Base-by-base conservation (phyloP, 257 asterid genomes). In the Capsicum rhomboideum region DNA sequence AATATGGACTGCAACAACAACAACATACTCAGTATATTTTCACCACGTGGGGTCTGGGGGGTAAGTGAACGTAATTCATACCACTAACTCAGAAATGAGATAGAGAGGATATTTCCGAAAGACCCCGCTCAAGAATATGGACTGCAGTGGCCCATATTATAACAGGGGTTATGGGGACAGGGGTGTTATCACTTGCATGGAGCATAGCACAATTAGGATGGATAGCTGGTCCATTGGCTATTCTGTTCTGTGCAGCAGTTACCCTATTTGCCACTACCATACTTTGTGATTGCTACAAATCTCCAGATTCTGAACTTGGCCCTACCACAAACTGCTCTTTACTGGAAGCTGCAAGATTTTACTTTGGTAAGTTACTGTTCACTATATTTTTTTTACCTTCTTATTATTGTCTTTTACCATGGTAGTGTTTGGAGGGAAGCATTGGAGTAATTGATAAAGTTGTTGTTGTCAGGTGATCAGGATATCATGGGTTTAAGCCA, bases 101-200 rank as follows among this genome's bases (percentile, higher is more conserved):
- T n/a, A n/a, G n/a, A n/a, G n/a, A n/a, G n/a, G n/a, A n/a, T n/a
- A n/a, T n/a, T n/a, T n/a, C n/a, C n/a, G n/a, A n/a, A n/a, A n/a
- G n/a, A n/a, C n/a, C n/a, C n/a, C n/a, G n/a, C n/a, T n/a, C n/a
- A n/a, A n/a, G n/a, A 69, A 42, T 21, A 87, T 93, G 96, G 98
- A 91, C 94, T 34, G 97, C 97, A 20, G 85, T 83, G 86, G 97
- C 97, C 16, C 97, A 93, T 85, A 88, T 91, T 55, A 90, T 94
- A 54, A 90, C 96, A 14, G 97, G 92, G 8, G 96, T 91, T 10
- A 92, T 94, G 52, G 98, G 98, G 28, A 90, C 98, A 2, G 97
- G 98, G 37, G 95, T 94, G 37, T 85, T 94, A 14, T 89, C 98
- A n/a, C 85, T 92, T 28, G 92, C 93, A 40, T 94, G 98, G 98